Percentiles rank a stretch among this genome's conserved stretches.
These are phyloP conservation scores for Globisporangium abappressorium DNA, from an alignment of 352 stramenopile genomes.

Conservation along the genomic window DNA sequence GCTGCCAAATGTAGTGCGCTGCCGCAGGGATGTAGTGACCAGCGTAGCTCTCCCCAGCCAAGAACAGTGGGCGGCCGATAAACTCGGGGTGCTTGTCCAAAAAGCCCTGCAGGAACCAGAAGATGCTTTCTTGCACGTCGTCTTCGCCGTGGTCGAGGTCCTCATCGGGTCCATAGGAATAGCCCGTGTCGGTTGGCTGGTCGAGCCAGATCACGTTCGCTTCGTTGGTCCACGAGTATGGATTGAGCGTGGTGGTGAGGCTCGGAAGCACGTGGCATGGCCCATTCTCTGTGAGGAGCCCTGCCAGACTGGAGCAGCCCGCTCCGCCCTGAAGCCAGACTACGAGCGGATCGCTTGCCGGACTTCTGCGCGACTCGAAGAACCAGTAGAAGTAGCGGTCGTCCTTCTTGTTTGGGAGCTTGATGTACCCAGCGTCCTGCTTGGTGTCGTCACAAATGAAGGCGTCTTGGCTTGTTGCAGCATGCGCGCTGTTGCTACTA, in stretches of 20 bases:
- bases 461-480: neutral
- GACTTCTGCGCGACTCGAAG: neutral
- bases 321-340: neutral
- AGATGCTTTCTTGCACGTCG: neutral
- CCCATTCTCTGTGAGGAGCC: neutral
- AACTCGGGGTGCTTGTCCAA: neutral
- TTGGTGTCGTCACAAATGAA: neutral
- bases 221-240: neutral
- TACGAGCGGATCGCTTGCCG: neutral
- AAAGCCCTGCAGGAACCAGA: constrained; percentile 1
- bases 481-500: too few species aligned
- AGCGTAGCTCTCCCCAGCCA: neutral
- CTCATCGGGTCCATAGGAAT: neutral
- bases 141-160: neutral
- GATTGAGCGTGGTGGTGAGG: neutral
- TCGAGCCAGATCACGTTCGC: neutral
- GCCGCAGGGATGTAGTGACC: neutral
- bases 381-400: neutral
- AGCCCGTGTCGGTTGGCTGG: neutral
- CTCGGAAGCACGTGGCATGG: neutral
- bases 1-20: constrained; percentile 1
- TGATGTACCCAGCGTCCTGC: neutral
- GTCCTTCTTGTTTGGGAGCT: neutral
- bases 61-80: neutral
- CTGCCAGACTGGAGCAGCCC: neutral